phyloP scores from a whole-genome alignment of 2,329 filamentous ascomycete species.

The Fusarium burgessii region DNA sequence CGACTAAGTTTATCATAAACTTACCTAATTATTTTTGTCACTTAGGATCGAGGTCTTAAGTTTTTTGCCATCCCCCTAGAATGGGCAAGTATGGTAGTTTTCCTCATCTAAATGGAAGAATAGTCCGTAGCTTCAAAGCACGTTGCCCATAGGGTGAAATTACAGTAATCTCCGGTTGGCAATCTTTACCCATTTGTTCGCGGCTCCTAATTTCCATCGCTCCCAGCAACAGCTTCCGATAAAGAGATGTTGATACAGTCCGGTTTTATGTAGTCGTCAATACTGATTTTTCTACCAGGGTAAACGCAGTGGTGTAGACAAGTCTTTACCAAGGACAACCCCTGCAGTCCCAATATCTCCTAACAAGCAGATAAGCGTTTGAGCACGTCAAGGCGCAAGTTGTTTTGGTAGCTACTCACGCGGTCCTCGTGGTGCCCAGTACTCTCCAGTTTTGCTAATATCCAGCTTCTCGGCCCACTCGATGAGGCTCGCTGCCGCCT shows the following conservation, averaged over 20 bases:
- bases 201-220: neutral
- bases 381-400: constrained; percentile 13
- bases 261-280: constrained; percentile 11
- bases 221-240: neutral
- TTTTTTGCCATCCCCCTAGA: too few species aligned
- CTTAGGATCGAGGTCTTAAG: too few species aligned
- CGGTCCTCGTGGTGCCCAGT: constrained; percentile 78
- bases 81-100: constrained; percentile 21
- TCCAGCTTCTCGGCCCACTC: constrained; percentile 73
- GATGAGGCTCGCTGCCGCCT: constrained; percentile 71
- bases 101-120: constrained; percentile 17
- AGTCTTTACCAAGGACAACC: constrained; percentile 68
- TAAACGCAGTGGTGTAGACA: constrained; percentile 73
- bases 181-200: constrained; percentile 2
- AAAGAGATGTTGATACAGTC: neutral
- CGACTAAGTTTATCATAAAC: too few species aligned
- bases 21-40: too few species aligned
- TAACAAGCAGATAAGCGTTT: constrained; percentile 31
- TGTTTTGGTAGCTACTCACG: constrained; percentile 58
- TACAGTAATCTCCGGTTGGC: constrained; percentile 32
- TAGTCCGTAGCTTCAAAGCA: constrained; percentile 5
- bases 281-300: constrained; percentile 65
- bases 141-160: constrained; percentile 21
- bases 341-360: constrained; percentile 79
- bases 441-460: constrained; percentile 75